Conservation (phyloP, 1,284 basidiomycete species). For the Cryptococcus maquisensis region DNA sequence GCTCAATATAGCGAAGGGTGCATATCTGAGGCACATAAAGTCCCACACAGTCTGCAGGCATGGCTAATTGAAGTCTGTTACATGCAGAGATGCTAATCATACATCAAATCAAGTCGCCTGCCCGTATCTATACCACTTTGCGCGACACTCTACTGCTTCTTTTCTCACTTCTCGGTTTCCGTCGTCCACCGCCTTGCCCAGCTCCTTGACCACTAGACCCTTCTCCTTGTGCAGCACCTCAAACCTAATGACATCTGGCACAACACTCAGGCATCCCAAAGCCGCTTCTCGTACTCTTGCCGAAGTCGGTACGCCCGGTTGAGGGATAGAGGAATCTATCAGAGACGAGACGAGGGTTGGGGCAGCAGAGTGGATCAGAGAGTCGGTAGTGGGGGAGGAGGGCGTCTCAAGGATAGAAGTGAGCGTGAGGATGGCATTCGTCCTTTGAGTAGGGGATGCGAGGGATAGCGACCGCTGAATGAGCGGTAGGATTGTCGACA, state of each 20-base stretch:
- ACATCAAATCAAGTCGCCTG: constrained; percentile 5
- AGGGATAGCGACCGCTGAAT: constrained; percentile 79
- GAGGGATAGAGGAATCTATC: constrained; percentile 55
- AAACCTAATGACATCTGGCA: constrained; percentile 73
- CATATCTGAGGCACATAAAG: too few relatives aligned
- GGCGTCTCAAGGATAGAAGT: constrained; percentile 62
- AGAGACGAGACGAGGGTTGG: constrained; percentile 60
- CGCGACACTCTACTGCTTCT: constrained; percentile 78
- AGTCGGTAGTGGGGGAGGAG: background rate
- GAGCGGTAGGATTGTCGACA: constrained; percentile 77
- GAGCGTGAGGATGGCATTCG: constrained; percentile 75
- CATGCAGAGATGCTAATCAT: background rate
- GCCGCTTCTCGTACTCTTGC: constrained; percentile 66
- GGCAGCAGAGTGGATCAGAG: background rate
- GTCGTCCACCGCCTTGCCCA: constrained; percentile 76
- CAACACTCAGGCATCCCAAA: constrained; percentile 63
- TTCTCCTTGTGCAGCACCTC: constrained; percentile 73
- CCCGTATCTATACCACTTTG: constrained; percentile 46
- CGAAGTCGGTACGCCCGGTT: constrained; percentile 28
- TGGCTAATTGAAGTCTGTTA: background rate
- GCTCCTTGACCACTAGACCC: constrained; percentile 63
- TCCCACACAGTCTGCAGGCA: background rate
- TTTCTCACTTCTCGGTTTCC: constrained; percentile 71
- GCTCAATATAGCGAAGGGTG: background rate
- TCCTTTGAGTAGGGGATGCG: constrained; percentile 66